These are phyloP conservation scores for Phanerodontia chrysosporium DNA, from an alignment of 768 basidiomycete genomes.

Conservation along the genomic window DNA sequence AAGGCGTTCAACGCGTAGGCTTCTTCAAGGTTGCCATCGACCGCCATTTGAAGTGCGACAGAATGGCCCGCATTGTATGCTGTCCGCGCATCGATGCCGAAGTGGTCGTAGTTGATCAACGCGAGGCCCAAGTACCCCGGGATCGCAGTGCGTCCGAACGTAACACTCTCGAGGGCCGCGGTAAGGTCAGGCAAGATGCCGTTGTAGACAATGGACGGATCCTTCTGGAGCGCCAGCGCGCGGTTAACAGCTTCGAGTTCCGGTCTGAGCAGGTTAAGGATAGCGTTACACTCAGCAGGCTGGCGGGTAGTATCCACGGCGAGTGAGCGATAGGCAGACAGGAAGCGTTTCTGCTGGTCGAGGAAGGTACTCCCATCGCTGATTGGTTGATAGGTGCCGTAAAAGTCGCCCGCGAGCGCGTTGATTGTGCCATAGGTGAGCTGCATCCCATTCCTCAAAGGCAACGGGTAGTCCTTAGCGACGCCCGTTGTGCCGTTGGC, in stretches of 20 bases:
- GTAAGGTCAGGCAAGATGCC: conserved; percentile 11
- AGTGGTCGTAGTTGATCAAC: conserved; percentile 13
- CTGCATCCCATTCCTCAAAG: conserved; percentile 9
- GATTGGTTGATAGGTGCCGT: conserved; percentile 15
- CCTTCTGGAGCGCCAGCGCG: neutral
- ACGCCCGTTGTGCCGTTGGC: conserved; percentile 6
- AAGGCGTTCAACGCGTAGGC: conserved; percentile 11
- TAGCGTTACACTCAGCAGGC: conserved; percentile 10
- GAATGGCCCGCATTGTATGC: conserved; percentile 8
- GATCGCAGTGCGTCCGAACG: neutral
- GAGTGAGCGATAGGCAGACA: conserved; percentile 13
- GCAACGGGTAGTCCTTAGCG: conserved; percentile 11
- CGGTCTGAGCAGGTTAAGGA: conserved; percentile 10
- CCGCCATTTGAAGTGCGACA: neutral
- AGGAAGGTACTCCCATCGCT: conserved; percentile 11
- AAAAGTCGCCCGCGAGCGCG: conserved; percentile 17
- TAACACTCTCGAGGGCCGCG: conserved; percentile 5
- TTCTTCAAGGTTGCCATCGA: neutral
- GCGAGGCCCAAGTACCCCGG: conserved; percentile 14
- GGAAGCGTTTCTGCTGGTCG: conserved; percentile 10
- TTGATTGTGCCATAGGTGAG: conserved; percentile 19
- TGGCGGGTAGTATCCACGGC: conserved; percentile 5
- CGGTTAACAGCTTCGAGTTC: conserved; percentile 15
- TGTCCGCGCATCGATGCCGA: conserved; percentile 5
- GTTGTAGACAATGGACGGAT: conserved; percentile 14